A percentile compares a stretch with the other conserved stretches of the same genome.
These are phyloP conservation scores for Plasmodium vivax DNA, from an alignment of 169 alveolate species.

Conservation along the genomic window DNA sequence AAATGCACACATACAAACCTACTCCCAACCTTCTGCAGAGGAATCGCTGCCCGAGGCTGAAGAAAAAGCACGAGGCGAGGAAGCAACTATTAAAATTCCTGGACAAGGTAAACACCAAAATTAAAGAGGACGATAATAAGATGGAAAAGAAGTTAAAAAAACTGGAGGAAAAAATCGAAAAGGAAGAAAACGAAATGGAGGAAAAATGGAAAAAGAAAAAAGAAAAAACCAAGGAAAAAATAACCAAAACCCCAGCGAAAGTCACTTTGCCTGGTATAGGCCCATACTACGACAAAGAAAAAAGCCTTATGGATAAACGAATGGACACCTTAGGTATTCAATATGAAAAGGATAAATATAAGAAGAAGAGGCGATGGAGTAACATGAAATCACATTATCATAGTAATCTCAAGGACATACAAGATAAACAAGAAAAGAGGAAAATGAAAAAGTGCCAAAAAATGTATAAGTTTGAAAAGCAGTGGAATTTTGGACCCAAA, in stretches of 20 bases:
- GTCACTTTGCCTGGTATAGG: background rate
- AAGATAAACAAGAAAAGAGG: background rate
- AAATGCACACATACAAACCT: constrained; percentile 33
- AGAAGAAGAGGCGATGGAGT: background rate
- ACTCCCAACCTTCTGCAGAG: constrained; percentile 7
- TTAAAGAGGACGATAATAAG: background rate
- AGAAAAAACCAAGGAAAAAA: background rate
- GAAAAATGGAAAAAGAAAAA: background rate
- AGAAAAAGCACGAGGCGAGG: background rate
- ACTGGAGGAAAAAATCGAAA: background rate
- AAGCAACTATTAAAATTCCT: background rate
- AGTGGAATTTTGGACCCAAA: constrained; percentile 2
- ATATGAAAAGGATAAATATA: background rate
- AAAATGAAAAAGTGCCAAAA: background rate
- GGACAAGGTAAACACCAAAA: background rate
- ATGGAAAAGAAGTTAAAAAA: background rate
- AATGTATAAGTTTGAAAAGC: background rate
- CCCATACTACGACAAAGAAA: background rate
- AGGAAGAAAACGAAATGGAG: background rate
- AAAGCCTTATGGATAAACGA: background rate
- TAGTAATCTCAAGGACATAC: background rate
- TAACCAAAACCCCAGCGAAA: background rate
- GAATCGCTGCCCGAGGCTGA: background rate
- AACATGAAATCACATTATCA: background rate
- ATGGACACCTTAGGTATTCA: background rate